These are phyloP conservation scores for Cyberlindnera americana DNA, from an alignment of 805 yeast species.

Conservation along the genomic window DNA sequence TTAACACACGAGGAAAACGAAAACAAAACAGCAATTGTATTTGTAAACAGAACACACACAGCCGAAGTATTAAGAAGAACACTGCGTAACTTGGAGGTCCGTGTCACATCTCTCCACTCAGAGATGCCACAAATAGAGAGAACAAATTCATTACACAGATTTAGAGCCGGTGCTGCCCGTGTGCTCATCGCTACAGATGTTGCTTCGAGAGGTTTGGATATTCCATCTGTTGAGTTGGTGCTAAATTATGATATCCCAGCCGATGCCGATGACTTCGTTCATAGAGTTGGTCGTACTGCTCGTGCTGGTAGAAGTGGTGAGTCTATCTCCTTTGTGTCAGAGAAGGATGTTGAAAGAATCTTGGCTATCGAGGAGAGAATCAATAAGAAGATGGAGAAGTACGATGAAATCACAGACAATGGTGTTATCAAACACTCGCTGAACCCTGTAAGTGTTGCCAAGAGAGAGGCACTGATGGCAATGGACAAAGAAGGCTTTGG, in stretches of 20 bases:
- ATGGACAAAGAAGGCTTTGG: slow-evolving; percentile 93
- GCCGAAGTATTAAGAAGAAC: slow-evolving; percentile 86
- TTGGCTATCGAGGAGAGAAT: slow-evolving; percentile 85
- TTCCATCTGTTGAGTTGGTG: slow-evolving; percentile 87
- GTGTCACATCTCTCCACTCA: slow-evolving; percentile 89
- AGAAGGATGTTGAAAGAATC: slow-evolving; percentile 77
- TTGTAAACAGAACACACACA: slow-evolving; percentile 85
- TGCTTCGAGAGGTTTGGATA: slow-evolving; percentile 96
- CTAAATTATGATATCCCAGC: slow-evolving; percentile 92
- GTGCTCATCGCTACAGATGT: slow-evolving; percentile 95
- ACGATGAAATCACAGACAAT: slow-evolving; percentile 69
- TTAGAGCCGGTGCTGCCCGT: slow-evolving; percentile 91
- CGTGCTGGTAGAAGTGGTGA: slow-evolving; percentile 94
- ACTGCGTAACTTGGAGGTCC: slow-evolving; percentile 64
- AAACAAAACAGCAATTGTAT: slow-evolving; percentile 73
- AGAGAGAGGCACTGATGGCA: slow-evolving; percentile 86
- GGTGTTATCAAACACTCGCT: slow-evolving; percentile 71
- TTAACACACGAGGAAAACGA: slow-evolving; percentile 59
- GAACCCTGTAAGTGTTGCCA: slow-evolving; percentile 70
- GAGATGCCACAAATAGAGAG: slow-evolving; percentile 93
- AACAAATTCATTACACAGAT: slow-evolving; percentile 85
- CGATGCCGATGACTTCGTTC: slow-evolving; percentile 94
- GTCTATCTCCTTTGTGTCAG: slow-evolving; percentile 77
- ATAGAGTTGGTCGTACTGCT: slow-evolving; percentile 98
- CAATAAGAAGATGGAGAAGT: slow-evolving; percentile 72